Percentiles rank a stretch among this genome's conserved stretches.
Evolutionary conservation across 2,329 filamentous ascomycete genomes (phyloP).

Genomic region (Metarhizium brunneum): DNA sequence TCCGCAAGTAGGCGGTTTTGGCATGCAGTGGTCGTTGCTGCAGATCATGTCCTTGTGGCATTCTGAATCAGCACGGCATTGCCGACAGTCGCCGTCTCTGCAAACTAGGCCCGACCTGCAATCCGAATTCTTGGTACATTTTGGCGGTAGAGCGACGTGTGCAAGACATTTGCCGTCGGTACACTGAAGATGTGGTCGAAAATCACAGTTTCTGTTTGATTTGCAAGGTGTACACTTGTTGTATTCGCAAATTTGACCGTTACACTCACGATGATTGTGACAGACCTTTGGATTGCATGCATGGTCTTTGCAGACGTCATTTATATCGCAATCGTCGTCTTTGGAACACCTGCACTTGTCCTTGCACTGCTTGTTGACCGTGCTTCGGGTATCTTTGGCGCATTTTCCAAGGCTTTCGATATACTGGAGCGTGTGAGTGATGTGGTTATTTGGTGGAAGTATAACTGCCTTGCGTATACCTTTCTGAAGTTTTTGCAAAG

Average conservation of each 20-base stretch:
- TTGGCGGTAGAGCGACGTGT: slow-evolving; percentile 1
- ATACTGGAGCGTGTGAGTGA: slow-evolving; percentile 1
- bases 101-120: slow-evolving; percentile 6
- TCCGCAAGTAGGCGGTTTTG: slow-evolving; percentile 8
- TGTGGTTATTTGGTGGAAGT: background rate
- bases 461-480: background rate
- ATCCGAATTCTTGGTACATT: slow-evolving; percentile 8
- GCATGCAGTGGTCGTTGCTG: slow-evolving; percentile 5
- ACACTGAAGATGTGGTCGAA: slow-evolving; percentile 2
- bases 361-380: slow-evolving; percentile 4
- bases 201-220: slow-evolving; percentile 3
- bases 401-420: slow-evolving; percentile 6
- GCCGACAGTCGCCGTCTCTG: slow-evolving; percentile 6
- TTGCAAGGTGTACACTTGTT: slow-evolving; percentile 5
- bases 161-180: slow-evolving; percentile 4
- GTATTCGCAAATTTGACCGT: slow-evolving; percentile 5
- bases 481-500: slow-evolving; percentile 5
- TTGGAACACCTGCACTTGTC: slow-evolving; percentile 3
- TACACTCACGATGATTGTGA: slow-evolving; percentile 6
- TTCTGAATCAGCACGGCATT: slow-evolving; percentile 5
- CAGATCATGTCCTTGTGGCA: slow-evolving; percentile 5
- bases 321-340: slow-evolving; percentile 4
- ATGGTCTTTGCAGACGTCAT: slow-evolving; percentile 2
- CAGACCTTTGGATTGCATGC: slow-evolving; percentile 4
- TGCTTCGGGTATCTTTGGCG: slow-evolving; percentile 1